These are phyloP conservation scores for Calophaca sinica DNA, from an alignment of 306 rosid genomes.

Conservation along the genomic window DNA sequence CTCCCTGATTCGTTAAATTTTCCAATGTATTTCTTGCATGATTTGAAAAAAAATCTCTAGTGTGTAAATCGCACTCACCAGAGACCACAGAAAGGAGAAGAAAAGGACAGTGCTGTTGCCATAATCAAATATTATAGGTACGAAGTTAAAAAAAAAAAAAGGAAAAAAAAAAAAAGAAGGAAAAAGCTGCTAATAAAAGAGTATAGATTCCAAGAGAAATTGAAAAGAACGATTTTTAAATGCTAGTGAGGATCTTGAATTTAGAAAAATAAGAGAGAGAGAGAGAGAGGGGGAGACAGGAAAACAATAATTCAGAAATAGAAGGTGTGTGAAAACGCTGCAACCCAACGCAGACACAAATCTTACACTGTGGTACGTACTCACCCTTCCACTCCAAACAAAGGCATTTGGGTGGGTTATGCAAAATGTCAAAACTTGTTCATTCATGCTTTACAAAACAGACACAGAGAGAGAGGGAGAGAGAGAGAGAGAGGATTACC, in stretches of 20 bases:
- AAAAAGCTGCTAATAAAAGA: constrained; percentile 29
- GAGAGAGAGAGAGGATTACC: constrained; percentile 15
- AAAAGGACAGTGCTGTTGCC: constrained; percentile 7
- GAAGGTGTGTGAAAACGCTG: constrained; percentile 41
- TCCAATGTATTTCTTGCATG: constrained; percentile 20
- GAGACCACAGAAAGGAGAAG: constrained; percentile 17
- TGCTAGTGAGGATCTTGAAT: not conserved
- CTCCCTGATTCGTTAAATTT: constrained; percentile 29
- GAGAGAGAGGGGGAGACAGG: not conserved
- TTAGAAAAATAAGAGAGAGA: not conserved
- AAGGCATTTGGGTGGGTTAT: not conserved
- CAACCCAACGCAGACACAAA: no score
- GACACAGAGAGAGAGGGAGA: constrained; percentile 19
- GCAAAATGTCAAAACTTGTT: constrained; percentile 45
- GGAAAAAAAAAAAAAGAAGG: constrained; percentile 1
- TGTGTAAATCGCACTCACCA: constrained; percentile 30
- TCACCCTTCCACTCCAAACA: not conserved
- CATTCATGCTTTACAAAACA: constrained; percentile 43
- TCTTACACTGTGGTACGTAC: not conserved
- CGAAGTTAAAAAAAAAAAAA: constrained; percentile 3
- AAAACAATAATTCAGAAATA: constrained; percentile 51
- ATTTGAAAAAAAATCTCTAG: constrained; percentile 7
- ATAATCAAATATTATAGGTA: constrained; percentile 31
- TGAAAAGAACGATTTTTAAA: constrained; percentile 1
- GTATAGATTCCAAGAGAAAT: constrained; percentile 22